Conservation (phyloP, 2,329 filamentous ascomycete species). For the Alternaria triticimaculans region DNA sequence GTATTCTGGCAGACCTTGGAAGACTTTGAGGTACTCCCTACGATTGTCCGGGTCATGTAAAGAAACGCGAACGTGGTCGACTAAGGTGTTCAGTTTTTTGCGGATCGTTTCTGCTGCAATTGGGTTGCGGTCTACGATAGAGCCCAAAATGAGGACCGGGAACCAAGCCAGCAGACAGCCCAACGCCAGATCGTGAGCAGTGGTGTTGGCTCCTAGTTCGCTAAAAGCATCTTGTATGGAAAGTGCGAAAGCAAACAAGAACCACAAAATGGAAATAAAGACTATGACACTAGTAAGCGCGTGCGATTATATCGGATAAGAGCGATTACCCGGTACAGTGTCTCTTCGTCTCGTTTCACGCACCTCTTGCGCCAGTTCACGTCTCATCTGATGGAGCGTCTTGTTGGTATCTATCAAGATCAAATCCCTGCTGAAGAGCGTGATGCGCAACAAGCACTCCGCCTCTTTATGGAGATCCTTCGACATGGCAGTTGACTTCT, state of each 20-base stretch:
- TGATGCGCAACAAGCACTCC: constrained; percentile 50
- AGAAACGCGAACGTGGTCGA: constrained; percentile 47
- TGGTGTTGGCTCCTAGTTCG: constrained; percentile 48
- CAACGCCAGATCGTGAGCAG: constrained; percentile 54
- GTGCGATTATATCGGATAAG: rapidly evolving
- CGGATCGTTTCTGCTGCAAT: constrained; percentile 51
- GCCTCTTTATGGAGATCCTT: constrained; percentile 36
- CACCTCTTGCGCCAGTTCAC: constrained; percentile 49
- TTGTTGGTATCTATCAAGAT: constrained; percentile 35
- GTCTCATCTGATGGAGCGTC: constrained; percentile 42
- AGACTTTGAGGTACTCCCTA: constrained; percentile 37
- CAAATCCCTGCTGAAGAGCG: constrained; percentile 51
- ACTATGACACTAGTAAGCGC: constrained; percentile 22
- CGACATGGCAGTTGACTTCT: constrained; percentile 31
- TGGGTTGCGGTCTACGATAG: constrained; percentile 57
- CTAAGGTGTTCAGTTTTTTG: constrained; percentile 48
- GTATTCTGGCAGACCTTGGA: too few relatives aligned
- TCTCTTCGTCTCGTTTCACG: constrained; percentile 52
- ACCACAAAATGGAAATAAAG: constrained; percentile 54
- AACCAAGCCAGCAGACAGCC: constrained; percentile 56
- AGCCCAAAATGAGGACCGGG: constrained; percentile 53
- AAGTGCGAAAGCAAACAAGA: constrained; percentile 48
- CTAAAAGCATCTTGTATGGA: constrained; percentile 48
- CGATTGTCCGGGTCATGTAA: constrained; percentile 37
- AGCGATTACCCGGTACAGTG: constrained; percentile 40